Evolutionary conservation across 495 filamentous ascomycete genomes (phyloP).

Genomic region (Oidiodendron maius): DNA sequence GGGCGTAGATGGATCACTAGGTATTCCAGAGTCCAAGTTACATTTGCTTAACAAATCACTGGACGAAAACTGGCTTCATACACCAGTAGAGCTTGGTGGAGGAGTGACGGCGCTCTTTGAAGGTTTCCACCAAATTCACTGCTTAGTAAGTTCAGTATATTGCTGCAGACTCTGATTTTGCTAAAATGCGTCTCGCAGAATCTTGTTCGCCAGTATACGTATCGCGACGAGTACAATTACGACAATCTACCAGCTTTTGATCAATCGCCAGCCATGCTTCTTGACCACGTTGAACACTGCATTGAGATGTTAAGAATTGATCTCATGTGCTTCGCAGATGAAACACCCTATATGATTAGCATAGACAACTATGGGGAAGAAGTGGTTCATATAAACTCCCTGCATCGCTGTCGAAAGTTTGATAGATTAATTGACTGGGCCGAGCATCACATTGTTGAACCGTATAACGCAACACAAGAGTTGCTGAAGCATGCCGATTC

Average conservation of each 20-base stretch:
- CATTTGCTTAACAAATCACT: too few relatives aligned
- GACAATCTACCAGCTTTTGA: not conserved
- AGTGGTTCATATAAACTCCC: conserved; percentile 8
- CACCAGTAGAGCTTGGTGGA: too few relatives aligned
- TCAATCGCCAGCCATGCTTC: not conserved
- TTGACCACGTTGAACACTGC: conserved; percentile 24
- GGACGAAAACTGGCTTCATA: too few relatives aligned
- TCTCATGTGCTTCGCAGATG: conserved; percentile 22
- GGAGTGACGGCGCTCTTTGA: too few relatives aligned
- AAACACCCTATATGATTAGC: conserved; percentile 18
- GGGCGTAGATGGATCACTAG: too few relatives aligned
- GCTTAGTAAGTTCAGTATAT: too few relatives aligned
- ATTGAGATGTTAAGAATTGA: conserved; percentile 22
- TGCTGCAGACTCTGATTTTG: too few relatives aligned
- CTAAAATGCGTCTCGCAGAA: too few relatives aligned
- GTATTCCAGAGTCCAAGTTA: too few relatives aligned
- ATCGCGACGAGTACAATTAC: conserved; percentile 12
- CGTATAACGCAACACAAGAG: too few relatives aligned
- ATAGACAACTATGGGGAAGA: conserved; percentile 7
- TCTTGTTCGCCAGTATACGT: conserved; percentile 21
- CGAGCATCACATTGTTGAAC: conserved; percentile 7
- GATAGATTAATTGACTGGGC: conserved; percentile 16
- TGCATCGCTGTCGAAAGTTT: conserved; percentile 18
- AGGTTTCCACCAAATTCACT: too few relatives aligned
- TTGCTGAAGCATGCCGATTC: too few relatives aligned